These are phyloP conservation scores for Metarhizium humberi DNA, from an alignment of 2,329 filamentous ascomycete species.

Conservation along the genomic window DNA sequence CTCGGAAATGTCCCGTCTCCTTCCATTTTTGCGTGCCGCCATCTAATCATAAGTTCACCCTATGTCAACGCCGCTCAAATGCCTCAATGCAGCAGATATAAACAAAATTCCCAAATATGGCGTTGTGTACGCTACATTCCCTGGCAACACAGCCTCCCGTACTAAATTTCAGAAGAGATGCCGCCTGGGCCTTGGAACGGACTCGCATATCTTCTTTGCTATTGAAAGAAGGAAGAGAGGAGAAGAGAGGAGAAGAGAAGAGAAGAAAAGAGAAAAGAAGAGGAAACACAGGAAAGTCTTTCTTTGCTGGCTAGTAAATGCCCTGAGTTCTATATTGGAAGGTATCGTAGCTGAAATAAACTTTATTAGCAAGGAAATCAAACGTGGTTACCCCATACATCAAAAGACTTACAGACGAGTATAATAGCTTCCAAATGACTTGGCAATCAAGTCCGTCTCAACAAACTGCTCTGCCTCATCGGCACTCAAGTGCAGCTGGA, in stretches of 20 bases:
- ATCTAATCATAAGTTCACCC: background rate
- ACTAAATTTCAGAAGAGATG: background rate
- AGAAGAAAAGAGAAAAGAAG: background rate
- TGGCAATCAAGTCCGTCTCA: constrained; percentile 67
- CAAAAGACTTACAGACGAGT: constrained; percentile 59
- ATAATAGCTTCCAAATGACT: constrained; percentile 80
- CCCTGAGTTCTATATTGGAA: constrained; percentile 85
- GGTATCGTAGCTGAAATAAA: constrained; percentile 59
- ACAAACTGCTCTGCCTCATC: constrained; percentile 77
- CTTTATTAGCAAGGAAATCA: background rate
- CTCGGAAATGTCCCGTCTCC: background rate
- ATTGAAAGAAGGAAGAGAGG: background rate
- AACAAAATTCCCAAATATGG: background rate
- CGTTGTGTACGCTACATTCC: background rate
- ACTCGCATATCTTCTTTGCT: background rate
- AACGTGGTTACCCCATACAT: background rate
- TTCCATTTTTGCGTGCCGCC: background rate
- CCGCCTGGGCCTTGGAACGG: background rate
- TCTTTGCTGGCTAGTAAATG: constrained; percentile 54
- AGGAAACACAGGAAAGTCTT: background rate
- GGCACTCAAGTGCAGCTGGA: constrained; percentile 73
- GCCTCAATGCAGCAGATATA: constrained; percentile 2
- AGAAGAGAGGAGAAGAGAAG: background rate
- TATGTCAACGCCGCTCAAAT: constrained; percentile 5
- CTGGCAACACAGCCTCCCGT: background rate